phyloP scores from a whole-genome alignment of 2,329 filamentous ascomycete species.

The Fusarium dimerum region DNA sequence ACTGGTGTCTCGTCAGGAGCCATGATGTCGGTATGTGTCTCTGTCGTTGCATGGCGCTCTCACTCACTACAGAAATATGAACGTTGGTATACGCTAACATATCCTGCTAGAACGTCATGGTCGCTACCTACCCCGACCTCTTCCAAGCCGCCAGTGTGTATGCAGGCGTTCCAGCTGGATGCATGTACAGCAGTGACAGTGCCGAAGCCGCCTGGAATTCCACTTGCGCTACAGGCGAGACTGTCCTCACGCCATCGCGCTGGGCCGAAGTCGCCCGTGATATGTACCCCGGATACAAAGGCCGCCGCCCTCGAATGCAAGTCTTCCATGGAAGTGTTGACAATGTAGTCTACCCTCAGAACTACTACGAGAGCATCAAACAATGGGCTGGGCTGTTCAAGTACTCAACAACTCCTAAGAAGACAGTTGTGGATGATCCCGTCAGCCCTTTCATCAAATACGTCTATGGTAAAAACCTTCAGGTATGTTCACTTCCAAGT shows the following conservation, averaged over 20 bases:
- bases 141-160: conserved; percentile 54
- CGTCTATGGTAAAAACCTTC: conserved; percentile 37
- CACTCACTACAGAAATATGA: too few species aligned
- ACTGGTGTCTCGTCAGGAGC: conserved; percentile 36
- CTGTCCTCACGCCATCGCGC: conserved; percentile 39
- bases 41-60: accelerated
- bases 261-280: conserved; percentile 44
- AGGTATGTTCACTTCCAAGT: too few species aligned
- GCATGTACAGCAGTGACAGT: conserved; percentile 45
- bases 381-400: conserved; percentile 56
- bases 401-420: conserved; percentile 33
- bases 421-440: conserved; percentile 35
- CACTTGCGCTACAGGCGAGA: conserved; percentile 53
- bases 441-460: conserved; percentile 40
- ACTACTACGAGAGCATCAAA: conserved; percentile 60
- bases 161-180: conserved; percentile 56
- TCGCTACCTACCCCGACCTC: conserved; percentile 55
- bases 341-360: conserved; percentile 49
- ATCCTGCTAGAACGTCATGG: conserved; percentile 42
- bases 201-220: conserved; percentile 54
- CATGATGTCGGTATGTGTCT: conserved; percentile 24
- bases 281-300: conserved; percentile 53
- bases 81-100: conserved; percentile 5
- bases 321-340: conserved; percentile 60
- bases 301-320: conserved; percentile 56